A percentile compares a stretch with the other conserved stretches of the same genome.
phyloP scores from a whole-genome alignment of 2,329 filamentous ascomycete species.

The Periconia macrospinosa region DNA sequence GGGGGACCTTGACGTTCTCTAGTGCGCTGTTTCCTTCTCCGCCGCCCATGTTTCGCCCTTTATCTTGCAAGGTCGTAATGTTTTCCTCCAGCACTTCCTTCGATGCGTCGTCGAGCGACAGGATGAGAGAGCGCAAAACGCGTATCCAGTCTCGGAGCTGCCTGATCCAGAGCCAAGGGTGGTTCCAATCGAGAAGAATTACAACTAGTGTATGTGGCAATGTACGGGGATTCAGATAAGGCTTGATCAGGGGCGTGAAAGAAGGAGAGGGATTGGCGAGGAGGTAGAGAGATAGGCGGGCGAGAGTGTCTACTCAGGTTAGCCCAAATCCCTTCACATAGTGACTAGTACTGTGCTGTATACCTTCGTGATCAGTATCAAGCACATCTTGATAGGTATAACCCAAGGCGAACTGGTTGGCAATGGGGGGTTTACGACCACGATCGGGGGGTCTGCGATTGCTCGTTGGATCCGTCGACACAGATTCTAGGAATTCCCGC shows the following conservation, averaged over 20 bases:
- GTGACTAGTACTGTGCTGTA: slow-evolving; percentile 12
- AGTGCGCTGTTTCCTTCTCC: slow-evolving; percentile 30
- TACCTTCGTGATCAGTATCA: slow-evolving; percentile 90
- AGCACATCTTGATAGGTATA: slow-evolving; percentile 96
- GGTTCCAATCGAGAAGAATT: slow-evolving; percentile 92
- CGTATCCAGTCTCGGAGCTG: slow-evolving; percentile 89
- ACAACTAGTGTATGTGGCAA: slow-evolving; percentile 85
- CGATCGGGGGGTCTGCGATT: slow-evolving; percentile 56
- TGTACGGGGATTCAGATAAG: slow-evolving; percentile 79
- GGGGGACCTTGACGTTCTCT: slow-evolving; percentile 61
- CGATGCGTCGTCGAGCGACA: slow-evolving; percentile 72
- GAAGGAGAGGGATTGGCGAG: slow-evolving; percentile 82
- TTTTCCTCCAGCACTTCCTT: slow-evolving; percentile 85
- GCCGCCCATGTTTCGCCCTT: slow-evolving; percentile 28
- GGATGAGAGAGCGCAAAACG: slow-evolving; percentile 75
- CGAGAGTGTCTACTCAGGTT: slow-evolving; percentile 70
- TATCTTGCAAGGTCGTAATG: slow-evolving; percentile 76
- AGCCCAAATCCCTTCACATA: slow-evolving; percentile 1
- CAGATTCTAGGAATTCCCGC: slow-evolving; percentile 72
- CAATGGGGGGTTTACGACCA: slow-evolving; percentile 69
- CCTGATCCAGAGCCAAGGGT: slow-evolving; percentile 89
- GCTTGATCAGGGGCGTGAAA: slow-evolving; percentile 80
- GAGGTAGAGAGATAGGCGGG: slow-evolving; percentile 85
- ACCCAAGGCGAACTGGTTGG: slow-evolving; percentile 88
- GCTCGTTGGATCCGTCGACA: slow-evolving; percentile 43